Percentiles rank a stretch among this genome's conserved stretches.
These are phyloP conservation scores for Platismatia glauca DNA, from an alignment of 495 filamentous ascomycete genomes.

Conservation along the genomic window DNA sequence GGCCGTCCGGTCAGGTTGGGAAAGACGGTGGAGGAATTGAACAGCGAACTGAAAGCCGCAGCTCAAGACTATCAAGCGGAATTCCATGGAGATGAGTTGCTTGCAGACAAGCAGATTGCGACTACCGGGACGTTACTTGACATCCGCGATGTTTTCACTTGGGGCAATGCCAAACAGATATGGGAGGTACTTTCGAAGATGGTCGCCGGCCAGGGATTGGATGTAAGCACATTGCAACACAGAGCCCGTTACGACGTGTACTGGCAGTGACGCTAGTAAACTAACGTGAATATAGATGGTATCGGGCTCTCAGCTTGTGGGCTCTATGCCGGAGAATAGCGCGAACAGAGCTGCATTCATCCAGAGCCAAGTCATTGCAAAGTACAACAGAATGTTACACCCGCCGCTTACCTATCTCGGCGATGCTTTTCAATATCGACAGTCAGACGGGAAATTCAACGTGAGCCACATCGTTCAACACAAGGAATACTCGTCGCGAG, in stretches of 20 bases:
- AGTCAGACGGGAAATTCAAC: constrained; percentile 33
- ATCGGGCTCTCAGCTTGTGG: constrained; percentile 13
- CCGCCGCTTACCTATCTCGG: constrained; percentile 20
- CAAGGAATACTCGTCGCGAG: no score
- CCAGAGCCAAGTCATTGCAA: constrained; percentile 11
- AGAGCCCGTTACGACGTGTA: background rate
- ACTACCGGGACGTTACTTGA: constrained; percentile 6
- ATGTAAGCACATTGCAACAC: background rate
- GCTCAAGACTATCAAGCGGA: background rate
- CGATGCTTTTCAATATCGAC: constrained; percentile 29
- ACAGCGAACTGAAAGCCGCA: constrained; percentile 2
- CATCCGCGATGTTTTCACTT: background rate
- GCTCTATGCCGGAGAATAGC: constrained; percentile 13
- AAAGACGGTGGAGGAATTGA: constrained; percentile 1
- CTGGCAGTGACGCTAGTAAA: background rate
- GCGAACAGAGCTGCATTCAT: constrained; percentile 2
- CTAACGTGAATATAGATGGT: background rate
- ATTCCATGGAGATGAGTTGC: constrained; percentile 16
- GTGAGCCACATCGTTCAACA: constrained; percentile 1
- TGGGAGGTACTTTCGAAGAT: background rate
- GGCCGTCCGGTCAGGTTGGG: background rate
- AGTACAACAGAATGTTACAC: constrained; percentile 15
- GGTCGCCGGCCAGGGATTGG: constrained; percentile 1
- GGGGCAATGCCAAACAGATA: constrained; percentile 6
- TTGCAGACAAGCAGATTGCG: constrained; percentile 5